Evolutionary conservation across 176 grass and related monocot species (phyloP), one percentile per base, ranked within the genome.

Genomic region (Aegilops speltoides): DNA sequence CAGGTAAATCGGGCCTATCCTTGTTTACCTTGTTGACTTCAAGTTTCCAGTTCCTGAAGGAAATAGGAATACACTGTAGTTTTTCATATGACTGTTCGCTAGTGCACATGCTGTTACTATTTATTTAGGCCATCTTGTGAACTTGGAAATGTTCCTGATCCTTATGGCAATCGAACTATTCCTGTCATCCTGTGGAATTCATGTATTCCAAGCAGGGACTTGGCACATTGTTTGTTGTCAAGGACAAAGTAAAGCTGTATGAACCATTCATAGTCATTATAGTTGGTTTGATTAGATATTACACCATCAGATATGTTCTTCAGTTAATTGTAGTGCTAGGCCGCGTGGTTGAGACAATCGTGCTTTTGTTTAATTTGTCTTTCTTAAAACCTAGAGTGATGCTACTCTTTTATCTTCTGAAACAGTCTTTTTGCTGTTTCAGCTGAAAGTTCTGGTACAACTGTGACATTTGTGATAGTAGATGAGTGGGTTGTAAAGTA

Each of bases 401-500:
- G 54, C 38, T 15, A 45, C 74, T 85, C 19, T 75, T n/a, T 25
- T 50, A 46, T 75, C 46, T 67, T 54, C 14, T 68, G 64, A 84
- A 20, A 37, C 25, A 28, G 28, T 66, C 22, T 65, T 33, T 75
- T 88, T 84, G 46, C 1, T 50, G 32, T 93, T 88, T 79, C 90
- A 95, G 96, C 79, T 56, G 84, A 89, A 89, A 81, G 88, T 34
- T 94, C 93, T 28, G 93, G 96, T 83, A 95, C 93, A 85, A 95
- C 91, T 74, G 91, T 95, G 40, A 98, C 96, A 89, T 93, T 98
- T 88, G 91, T 91, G 79, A 93, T 98, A 87, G 85, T 98, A 78
- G 95, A 98, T 68, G 95, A 89, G 87, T 98, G 95, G 95, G 89
- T 95, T 80, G 91, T 98, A 79, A 98, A 0, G 95, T 95, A 22